Percentiles rank a stretch among this genome's conserved stretches.
phyloP scores from a whole-genome alignment of 2,329 filamentous ascomycete species.

The Clonostachys rosea region DNA sequence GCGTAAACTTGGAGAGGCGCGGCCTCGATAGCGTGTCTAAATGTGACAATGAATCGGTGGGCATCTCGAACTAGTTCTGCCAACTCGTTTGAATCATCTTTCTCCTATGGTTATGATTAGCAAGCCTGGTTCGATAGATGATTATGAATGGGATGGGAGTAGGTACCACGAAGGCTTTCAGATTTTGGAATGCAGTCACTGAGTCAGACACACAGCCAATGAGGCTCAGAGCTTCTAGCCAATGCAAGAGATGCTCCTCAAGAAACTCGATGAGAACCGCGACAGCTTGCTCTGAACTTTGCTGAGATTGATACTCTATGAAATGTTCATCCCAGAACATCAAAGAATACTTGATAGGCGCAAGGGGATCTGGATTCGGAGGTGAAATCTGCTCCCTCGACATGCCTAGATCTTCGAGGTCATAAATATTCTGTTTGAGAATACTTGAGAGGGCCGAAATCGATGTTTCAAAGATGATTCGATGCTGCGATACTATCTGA shows the following conservation, averaged over 20 bases:
- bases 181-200: too few species aligned
- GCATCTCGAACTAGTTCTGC: constrained; percentile 15
- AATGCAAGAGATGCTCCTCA: constrained; percentile 27
- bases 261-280: constrained; percentile 16
- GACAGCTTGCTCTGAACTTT: too few species aligned
- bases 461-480: constrained; percentile 22
- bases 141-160: too few species aligned
- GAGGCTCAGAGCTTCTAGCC: constrained; percentile 35
- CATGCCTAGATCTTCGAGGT: constrained; percentile 10
- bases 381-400: constrained; percentile 2
- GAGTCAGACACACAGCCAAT: too few species aligned
- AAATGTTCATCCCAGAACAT: constrained; percentile 12
- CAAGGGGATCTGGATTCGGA: constrained; percentile 10
- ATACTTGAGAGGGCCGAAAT: constrained; percentile 19
- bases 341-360: constrained; percentile 7
- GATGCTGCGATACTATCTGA: constrained; percentile 11
- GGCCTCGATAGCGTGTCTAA: constrained; percentile 15
- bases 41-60: constrained; percentile 17
- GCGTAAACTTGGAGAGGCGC: constrained; percentile 24
- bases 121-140: too few species aligned
- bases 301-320: neutral
- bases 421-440: constrained; percentile 28
- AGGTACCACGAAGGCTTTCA: too few species aligned
- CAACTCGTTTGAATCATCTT: too few species aligned
- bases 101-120: too few species aligned